Conservation (phyloP, 768 basidiomycete species). For the Lactifluus subvellereus region DNA sequence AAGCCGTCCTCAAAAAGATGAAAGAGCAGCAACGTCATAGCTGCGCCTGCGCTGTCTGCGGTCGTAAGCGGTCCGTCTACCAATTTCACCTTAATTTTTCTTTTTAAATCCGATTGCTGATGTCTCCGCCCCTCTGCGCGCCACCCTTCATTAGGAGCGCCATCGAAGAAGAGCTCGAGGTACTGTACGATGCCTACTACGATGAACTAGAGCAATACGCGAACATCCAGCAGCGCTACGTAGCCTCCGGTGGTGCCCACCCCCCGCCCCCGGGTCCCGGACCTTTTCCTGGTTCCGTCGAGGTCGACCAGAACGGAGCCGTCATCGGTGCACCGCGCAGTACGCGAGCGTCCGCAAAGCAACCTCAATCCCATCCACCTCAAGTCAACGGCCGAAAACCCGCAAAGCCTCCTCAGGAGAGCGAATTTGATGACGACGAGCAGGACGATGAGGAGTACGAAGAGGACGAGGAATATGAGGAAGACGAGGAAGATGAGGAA, state of each 20-base stretch:
- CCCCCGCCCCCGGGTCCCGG: slow-evolving; percentile 94
- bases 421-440: slow-evolving; percentile 63
- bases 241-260: slow-evolving; percentile 81
- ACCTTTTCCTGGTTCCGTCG: slow-evolving; percentile 97
- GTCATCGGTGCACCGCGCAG: slow-evolving; percentile 39
- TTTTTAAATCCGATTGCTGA: slow-evolving; percentile 27
- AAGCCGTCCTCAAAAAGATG: slow-evolving; percentile 97
- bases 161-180: slow-evolving; percentile 99
- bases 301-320: slow-evolving; percentile 86
- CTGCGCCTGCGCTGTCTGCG: slow-evolving; percentile 94
- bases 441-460: slow-evolving; percentile 50
- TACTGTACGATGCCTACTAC: slow-evolving; percentile 99
- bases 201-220: slow-evolving; percentile 99
- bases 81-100: slow-evolving; percentile 28
- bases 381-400: slow-evolving; percentile 39
- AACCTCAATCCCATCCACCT: slow-evolving; percentile 29
- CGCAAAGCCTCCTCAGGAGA: slow-evolving; percentile 45
- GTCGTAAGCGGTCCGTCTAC: slow-evolving; percentile 82
- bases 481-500: slow-evolving; percentile 58
- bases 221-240: slow-evolving; percentile 94
- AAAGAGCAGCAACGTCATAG: slow-evolving; percentile 98
- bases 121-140: not conserved
- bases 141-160: slow-evolving; percentile 58
- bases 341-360: slow-evolving; percentile 16
- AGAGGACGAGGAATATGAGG: slow-evolving; percentile 52